A percentile compares a stretch with the other conserved stretches of the same genome.
Conservation (phyloP, 768 basidiomycete genomes). For the Pleurotus tuber-regium region DNA sequence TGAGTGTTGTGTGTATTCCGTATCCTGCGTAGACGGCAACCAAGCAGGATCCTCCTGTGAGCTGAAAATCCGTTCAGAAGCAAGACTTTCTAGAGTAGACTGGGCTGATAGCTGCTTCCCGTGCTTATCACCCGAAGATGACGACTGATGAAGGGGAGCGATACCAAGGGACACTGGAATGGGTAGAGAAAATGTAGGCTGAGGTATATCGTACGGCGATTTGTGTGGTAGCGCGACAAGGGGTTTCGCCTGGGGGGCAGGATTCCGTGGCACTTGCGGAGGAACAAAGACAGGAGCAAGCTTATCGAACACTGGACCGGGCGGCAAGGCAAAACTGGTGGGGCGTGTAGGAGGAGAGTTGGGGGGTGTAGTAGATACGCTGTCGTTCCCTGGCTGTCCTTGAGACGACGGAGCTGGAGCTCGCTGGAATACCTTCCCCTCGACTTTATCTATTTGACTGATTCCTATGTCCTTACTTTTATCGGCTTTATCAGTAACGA, state of each 20-base stretch:
- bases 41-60: slow-evolving; percentile 46
- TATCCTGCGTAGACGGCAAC: slow-evolving; percentile 62
- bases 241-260: slow-evolving; percentile 18
- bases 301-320: slow-evolving; percentile 60
- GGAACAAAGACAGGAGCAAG: slow-evolving; percentile 50
- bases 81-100: slow-evolving; percentile 51
- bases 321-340: slow-evolving; percentile 29
- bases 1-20: slow-evolving; percentile 38
- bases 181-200: slow-evolving; percentile 41
- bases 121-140: slow-evolving; percentile 23
- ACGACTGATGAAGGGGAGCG: slow-evolving; percentile 28
- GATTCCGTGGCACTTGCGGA: slow-evolving; percentile 27
- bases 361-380: slow-evolving; percentile 55
- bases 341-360: slow-evolving; percentile 45
- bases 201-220: too few species aligned
- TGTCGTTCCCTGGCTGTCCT: slow-evolving; percentile 24
- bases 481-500: slow-evolving; percentile 41
- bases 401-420: background rate
- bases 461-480: slow-evolving; percentile 7
- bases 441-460: slow-evolving; percentile 9
- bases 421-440: background rate
- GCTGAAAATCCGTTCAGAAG: slow-evolving; percentile 52
- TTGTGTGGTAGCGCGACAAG: slow-evolving; percentile 16
- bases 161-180: slow-evolving; percentile 46
- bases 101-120: slow-evolving; percentile 41